Percentiles rank a stretch among this genome's conserved stretches.
Evolutionary conservation across 345 rosid species (phyloP).

Genomic region (Clausena lansium): DNA sequence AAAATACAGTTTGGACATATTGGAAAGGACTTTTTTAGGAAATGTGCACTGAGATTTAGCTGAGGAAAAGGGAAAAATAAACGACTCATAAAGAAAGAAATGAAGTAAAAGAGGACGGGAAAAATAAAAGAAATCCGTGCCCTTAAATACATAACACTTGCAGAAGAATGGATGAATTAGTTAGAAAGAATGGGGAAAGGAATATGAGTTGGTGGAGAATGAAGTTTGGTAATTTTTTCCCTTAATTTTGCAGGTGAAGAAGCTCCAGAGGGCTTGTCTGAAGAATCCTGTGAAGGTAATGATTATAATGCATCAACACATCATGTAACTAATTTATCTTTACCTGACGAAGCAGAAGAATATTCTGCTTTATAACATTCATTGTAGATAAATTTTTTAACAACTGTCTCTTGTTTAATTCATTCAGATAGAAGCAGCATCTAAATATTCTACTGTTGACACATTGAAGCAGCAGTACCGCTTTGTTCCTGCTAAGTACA

Average conservation of each 20-base stretch:
- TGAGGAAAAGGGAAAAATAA: not conserved
- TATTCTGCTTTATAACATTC: not conserved
- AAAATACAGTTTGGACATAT: not conserved
- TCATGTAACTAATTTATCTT: not conserved
- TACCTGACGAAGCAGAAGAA: not conserved
- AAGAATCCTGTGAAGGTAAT: conserved; percentile 90
- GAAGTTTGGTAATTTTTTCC: conserved; percentile 16
- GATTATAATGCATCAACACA: not conserved
- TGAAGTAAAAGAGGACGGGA: not conserved
- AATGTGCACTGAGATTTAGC: not conserved
- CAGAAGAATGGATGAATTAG: not conserved
- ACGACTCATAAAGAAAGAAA: not conserved
- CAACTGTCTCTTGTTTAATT: conserved; percentile 11
- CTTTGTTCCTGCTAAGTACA: conserved; percentile 77
- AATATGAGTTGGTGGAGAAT: conserved; percentile 9
- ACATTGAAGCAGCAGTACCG: conserved; percentile 81
- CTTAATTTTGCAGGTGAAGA: conserved; percentile 56
- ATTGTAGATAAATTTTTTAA: conserved; percentile 1
- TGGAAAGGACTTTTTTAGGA: not conserved
- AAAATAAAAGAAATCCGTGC: not conserved
- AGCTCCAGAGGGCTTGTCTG: conserved; percentile 91
- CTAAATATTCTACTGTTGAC: conserved; percentile 92
- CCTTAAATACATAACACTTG: not conserved
- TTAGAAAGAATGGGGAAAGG: not conserved
- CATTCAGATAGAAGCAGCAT: conserved; percentile 84